A percentile compares a stretch with the other conserved stretches of the same genome.
phyloP scores from a whole-genome alignment of 140 eudicot genomes.

The Flaveria floridana region DNA sequence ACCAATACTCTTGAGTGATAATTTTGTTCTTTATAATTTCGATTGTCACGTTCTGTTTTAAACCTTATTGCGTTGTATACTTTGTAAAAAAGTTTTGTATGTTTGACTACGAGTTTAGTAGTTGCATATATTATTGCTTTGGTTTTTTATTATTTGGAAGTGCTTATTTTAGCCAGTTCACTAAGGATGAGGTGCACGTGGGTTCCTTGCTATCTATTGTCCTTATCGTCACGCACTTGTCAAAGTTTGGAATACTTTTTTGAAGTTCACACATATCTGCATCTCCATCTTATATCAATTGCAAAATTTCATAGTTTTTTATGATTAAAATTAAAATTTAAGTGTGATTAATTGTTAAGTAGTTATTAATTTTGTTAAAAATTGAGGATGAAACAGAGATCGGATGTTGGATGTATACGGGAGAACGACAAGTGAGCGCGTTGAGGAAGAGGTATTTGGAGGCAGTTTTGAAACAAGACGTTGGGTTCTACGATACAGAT shows the following conservation, averaged over 20 bases:
- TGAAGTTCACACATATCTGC: constrained; percentile 2
- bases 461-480: constrained; percentile 89
- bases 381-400: constrained; percentile 48
- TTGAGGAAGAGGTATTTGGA: constrained; percentile 83
- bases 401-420: constrained; percentile 96
- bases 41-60: no score
- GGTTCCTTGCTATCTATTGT: constrained; percentile 46
- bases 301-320: not conserved
- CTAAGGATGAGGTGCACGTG: constrained; percentile 82
- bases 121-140: constrained; percentile 17
- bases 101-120: not conserved
- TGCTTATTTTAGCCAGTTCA: constrained; percentile 41
- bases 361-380: no score
- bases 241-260: constrained; percentile 23
- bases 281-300: constrained; percentile 30
- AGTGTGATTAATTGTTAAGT: not conserved
- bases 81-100: not conserved
- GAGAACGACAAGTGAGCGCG: constrained; percentile 90
- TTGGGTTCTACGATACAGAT: constrained; percentile 91
- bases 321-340: not conserved
- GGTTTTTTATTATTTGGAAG: constrained; percentile 13
- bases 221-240: constrained; percentile 51
- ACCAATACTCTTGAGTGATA: no score
- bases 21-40: no score
- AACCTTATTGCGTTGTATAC: no score